These are phyloP conservation scores for Globisporangium viniferum DNA, from an alignment of 352 stramenopile genomes.

Conservation along the genomic window DNA sequence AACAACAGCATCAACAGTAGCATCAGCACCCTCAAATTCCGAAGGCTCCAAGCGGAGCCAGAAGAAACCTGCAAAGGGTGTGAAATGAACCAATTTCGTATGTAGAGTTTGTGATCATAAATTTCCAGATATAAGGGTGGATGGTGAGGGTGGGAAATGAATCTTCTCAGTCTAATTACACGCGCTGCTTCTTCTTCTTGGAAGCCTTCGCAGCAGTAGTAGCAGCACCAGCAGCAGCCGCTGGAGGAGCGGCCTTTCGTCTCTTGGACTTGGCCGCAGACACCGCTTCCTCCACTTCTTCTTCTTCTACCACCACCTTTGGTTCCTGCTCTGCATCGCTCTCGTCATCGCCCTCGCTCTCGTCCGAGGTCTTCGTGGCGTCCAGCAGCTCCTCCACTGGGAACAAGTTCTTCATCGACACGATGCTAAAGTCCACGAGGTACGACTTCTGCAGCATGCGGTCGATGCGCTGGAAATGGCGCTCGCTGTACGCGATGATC, in stretches of 20 bases:
- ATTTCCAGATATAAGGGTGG: neutral
- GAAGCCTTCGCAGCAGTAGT: conserved; percentile 9
- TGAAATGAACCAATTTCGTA: neutral
- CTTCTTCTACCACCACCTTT: conserved; percentile 11
- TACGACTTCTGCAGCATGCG: conserved; percentile 96
- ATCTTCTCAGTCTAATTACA: conserved; percentile 32
- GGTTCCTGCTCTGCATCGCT: neutral
- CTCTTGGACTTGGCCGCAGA: conserved; percentile 15
- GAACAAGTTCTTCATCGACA: conserved; percentile 84
- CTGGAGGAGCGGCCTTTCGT: conserved; percentile 1
- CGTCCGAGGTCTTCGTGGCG: conserved; percentile 28
- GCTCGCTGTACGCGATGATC: conserved; percentile 96
- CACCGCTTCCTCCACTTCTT: conserved; percentile 7
- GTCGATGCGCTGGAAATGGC: conserved; percentile 97
- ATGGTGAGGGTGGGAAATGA: neutral
- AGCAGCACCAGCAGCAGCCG: neutral
- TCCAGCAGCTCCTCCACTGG: conserved; percentile 26
- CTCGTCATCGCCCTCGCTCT: conserved; percentile 39
- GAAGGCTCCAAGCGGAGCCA: neutral
- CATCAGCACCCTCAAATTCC: neutral
- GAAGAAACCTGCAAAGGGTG: neutral
- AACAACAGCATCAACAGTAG: neutral
- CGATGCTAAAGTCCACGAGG: conserved; percentile 93
- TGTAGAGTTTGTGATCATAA: neutral
- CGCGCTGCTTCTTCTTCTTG: conserved; percentile 50